phyloP scores from a whole-genome alignment of 192 early-diverging fungal species.

The Backusella tarrabulga region DNA sequence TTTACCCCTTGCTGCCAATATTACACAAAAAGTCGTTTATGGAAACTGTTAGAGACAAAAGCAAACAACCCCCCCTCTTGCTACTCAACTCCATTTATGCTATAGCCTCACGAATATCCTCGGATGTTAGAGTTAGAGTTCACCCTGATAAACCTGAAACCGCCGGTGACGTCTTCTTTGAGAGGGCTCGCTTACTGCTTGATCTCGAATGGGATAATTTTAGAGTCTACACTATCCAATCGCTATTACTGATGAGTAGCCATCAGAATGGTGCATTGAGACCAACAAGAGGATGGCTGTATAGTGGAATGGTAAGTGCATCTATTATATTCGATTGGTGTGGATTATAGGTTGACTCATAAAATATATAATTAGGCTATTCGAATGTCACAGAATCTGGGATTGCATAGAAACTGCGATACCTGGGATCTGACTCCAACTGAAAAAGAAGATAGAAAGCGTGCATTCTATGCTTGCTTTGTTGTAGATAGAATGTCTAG shows the following conservation, averaged over 20 bases:
- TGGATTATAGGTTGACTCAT: neutral
- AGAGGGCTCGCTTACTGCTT: slow-evolving; percentile 41
- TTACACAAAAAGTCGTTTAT: slow-evolving; percentile 68
- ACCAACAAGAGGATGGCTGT: slow-evolving; percentile 32
- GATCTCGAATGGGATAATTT: slow-evolving; percentile 33
- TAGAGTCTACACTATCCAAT: slow-evolving; percentile 32
- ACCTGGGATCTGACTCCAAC: slow-evolving; percentile 50
- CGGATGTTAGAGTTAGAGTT: slow-evolving; percentile 40
- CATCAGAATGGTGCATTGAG: slow-evolving; percentile 35
- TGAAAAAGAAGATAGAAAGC: slow-evolving; percentile 64
- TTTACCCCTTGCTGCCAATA: slow-evolving; percentile 72
- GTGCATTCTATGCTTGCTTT: slow-evolving; percentile 75
- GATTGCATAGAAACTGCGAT: slow-evolving; percentile 67
- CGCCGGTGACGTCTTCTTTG: slow-evolving; percentile 54
- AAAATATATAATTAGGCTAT: slow-evolving; percentile 45
- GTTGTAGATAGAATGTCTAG: slow-evolving; percentile 66
- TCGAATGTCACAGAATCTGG: slow-evolving; percentile 76
- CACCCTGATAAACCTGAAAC: slow-evolving; percentile 46
- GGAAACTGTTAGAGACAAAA: slow-evolving; percentile 15
- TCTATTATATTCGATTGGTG: neutral
- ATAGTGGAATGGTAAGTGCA: slow-evolving; percentile 35
- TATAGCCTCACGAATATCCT: slow-evolving; percentile 43
- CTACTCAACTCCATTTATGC: slow-evolving; percentile 51
- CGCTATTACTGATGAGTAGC: slow-evolving; percentile 29
- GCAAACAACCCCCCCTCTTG: slow-evolving; percentile 30